Percentiles rank a stretch among this genome's conserved stretches.
Conservation (phyloP, 169 alveolate genomes). For the Besnoitia besnoiti region DNA sequence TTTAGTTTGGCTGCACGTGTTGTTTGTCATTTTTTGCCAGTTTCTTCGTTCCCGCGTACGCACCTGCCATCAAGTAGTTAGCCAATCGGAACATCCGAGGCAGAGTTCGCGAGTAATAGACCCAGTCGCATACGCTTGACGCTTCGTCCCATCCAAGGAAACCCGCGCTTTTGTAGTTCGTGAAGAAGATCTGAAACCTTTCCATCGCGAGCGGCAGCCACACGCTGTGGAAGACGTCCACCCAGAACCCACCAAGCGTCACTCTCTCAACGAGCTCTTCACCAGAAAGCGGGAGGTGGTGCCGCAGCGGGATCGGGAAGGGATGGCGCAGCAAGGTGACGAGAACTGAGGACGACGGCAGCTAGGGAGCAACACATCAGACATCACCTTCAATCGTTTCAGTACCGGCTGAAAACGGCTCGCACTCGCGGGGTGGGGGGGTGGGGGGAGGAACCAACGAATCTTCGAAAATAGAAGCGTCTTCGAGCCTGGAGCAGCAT, state of each 20-base stretch:
- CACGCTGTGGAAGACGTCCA: slow-evolving; percentile 32
- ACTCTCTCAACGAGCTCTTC: background rate
- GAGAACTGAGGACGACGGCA: slow-evolving; percentile 39
- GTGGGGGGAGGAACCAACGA: too few species aligned
- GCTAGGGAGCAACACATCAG: background rate
- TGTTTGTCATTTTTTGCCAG: too few species aligned
- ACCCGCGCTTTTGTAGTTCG: background rate
- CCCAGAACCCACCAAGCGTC: background rate
- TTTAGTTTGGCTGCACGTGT: too few species aligned
- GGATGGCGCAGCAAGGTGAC: slow-evolving; percentile 34
- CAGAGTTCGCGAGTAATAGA: slow-evolving; percentile 1
- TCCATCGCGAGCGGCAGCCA: slow-evolving; percentile 33
- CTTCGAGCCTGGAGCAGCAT: too few species aligned
- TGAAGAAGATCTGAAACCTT: slow-evolving; percentile 27
- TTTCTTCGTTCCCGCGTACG: background rate
- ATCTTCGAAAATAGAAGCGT: too few species aligned
- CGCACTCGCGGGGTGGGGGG: too few species aligned
- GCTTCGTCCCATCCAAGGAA: background rate
- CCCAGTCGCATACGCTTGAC: background rate
- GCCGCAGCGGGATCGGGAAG: background rate
- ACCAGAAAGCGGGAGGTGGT: background rate
- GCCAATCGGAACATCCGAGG: slow-evolving; percentile 35
- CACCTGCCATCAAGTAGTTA: slow-evolving; percentile 52
- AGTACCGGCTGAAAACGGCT: too few species aligned
- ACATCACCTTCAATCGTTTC: too few species aligned